These are phyloP conservation scores for Babesia caballi DNA, from an alignment of 169 alveolate species.

Conservation along the genomic window DNA sequence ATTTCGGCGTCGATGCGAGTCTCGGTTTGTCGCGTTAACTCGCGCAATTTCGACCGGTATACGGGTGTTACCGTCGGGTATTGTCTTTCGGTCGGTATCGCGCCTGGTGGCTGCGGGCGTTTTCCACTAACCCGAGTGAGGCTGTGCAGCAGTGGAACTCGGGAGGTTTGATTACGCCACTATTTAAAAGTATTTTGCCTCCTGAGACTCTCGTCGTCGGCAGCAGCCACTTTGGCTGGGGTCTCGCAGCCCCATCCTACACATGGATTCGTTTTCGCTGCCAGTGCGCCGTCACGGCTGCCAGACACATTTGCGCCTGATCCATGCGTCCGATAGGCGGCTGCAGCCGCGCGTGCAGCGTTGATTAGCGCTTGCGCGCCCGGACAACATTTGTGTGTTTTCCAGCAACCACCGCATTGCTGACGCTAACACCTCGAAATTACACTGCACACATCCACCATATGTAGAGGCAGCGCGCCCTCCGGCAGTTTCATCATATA, in stretches of 20 bases:
- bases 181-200: background rate
- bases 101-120: conserved; percentile 1
- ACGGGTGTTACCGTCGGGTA: background rate
- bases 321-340: too few species aligned
- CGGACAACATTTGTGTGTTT: too few species aligned
- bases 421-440: too few species aligned
- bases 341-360: too few species aligned
- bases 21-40: background rate
- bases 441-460: too few species aligned
- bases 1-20: background rate
- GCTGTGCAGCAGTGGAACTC: background rate
- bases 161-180: background rate
- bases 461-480: too few species aligned
- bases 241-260: conserved; percentile 48
- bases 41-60: background rate
- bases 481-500: too few species aligned
- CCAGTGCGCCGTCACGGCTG: too few species aligned
- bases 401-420: too few species aligned
- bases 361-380: too few species aligned
- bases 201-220: background rate
- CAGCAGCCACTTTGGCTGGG: conserved; percentile 2
- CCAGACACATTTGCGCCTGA: too few species aligned
- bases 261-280: too few species aligned
- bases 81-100: background rate
- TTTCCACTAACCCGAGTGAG: conserved; percentile 11